Base-by-base conservation (phyloP, 805 yeast species). In the Wickerhamiella nectarea region DNA sequence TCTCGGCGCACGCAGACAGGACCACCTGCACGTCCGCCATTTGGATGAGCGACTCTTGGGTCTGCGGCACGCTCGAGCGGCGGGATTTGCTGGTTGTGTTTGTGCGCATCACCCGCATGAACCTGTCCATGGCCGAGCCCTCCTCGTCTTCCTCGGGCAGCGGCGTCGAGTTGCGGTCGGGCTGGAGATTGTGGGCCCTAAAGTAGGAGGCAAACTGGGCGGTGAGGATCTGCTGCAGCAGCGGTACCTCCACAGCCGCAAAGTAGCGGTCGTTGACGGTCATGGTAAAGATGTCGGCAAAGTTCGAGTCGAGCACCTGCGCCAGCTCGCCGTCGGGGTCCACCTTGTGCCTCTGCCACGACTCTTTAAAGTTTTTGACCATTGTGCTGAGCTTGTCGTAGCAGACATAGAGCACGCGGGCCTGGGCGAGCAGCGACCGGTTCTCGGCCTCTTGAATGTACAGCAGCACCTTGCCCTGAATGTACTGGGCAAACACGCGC, bases 401-500 rank as follows among this genome's bases (percentile, higher is more conserved):
- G n/a, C 80, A 64, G 2, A 77, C 67, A 60, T 84, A 82, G 26
- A 89, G 61, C 1, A 79, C 70, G 54, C 97, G 70, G 2, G 86
- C 76, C 56, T 80, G 84, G 0, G 94, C 80, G 41, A 86, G 62
- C 2, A 76, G 68, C 19, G 83, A 74, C 6, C 73, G 64, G 1
- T 80, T 69, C 38, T 73, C 70, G 0, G 95, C 78, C 45, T 70
- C 73, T 41, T 71, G 75, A 25, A 86, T 60, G 25, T 82, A 63
- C 1, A 71, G 62, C 48, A 75, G 76, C 7, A 67, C 55, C 34
- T 64, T 59, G 43, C 63, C 65, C 47, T 66, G 69, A 34, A 65
- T 56, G 50, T 82, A 71, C 59, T 82, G 89, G 0, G 80, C 86
- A 61, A 79, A 82, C 9, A 81, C 68, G 52, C 94, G 71, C 55